Evolutionary conservation across 1,284 basidiomycete genomes (phyloP), one percentile per base, ranked within the genome.

Genomic region (Flammula alnicola): DNA sequence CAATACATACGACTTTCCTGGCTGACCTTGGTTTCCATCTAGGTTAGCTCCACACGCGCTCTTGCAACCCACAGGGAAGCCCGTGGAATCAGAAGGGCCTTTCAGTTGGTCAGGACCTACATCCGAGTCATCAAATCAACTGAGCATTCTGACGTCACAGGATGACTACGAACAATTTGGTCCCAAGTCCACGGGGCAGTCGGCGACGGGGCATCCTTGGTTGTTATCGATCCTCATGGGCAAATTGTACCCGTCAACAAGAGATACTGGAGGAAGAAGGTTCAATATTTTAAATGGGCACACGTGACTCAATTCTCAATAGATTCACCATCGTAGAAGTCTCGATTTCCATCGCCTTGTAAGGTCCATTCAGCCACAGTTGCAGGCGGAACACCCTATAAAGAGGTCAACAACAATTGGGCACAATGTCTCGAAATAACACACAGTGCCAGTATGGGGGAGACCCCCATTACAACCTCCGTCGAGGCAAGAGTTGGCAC

Each of bases 351-450:
- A 41, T 56, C 65, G 4, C 56, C 71, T 47, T 60, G 49, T 5
- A 86, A 66, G 11, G 79, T 84, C 63, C 73, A 84, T 57, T 84
- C 81, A 4, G 81, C 82, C 19, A 84, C 67, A n/a, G 77, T 75
- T 4, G 78, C 82, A 44, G 84, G 84, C 23, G 83, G 81, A 5
- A 83, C 77, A 52, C 83, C 80, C 77, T 74, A 29, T 6, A 35
- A 40, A 19, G 29, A 35, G 19, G 12, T 35, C 17, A 43, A 22
- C n/a, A 14, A 29, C 4, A 12, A 37, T 9, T 11, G 19, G 27
- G 30, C 26, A 5, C 9, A 14, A 41, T 29, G 14, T 33, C 11
- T 17, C 19, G 29, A 14, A 30, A 11, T 19, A 30, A 43, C 66
- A 55, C 58, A 81, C 81, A 14, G 78, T 80, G 31, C 78, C 80